phyloP scores from a whole-genome alignment of 2,329 filamentous ascomycete species.

The Cytospora schulzeri region DNA sequence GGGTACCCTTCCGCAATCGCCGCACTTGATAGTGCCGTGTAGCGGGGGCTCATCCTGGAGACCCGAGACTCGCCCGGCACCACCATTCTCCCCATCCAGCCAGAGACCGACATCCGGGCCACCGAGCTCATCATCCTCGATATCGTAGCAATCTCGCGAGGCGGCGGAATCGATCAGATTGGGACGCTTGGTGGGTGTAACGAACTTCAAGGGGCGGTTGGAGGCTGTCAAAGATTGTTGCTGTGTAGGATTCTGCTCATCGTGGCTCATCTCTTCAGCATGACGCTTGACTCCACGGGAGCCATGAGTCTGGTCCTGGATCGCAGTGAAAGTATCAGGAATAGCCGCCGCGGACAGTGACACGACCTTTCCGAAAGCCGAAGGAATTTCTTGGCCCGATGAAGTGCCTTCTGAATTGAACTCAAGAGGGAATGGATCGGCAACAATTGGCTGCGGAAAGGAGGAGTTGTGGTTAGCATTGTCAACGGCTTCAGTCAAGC shows the following conservation, averaged over 20 bases:
- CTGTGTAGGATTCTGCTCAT: neutral
- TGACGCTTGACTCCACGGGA: neutral
- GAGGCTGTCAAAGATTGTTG: neutral
- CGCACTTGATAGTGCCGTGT: neutral
- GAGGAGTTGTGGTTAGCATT: neutral
- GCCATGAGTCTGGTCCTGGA: neutral
- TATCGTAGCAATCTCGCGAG: neutral
- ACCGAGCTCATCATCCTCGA: neutral
- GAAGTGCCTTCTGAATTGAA: neutral
- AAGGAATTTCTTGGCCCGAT: neutral
- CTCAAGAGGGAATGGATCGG: neutral
- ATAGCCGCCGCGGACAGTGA: neutral
- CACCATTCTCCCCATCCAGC: neutral
- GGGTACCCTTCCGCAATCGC: slow-evolving; percentile 5
- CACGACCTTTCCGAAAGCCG: neutral
- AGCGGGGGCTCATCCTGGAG: no score
- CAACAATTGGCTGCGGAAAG: neutral
- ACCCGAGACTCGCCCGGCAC: no score
- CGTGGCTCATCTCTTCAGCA: neutral
- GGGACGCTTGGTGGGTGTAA: neutral
- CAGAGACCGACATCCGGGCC: neutral
- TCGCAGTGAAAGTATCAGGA: neutral
- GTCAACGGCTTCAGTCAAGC: neutral
- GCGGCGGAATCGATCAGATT: neutral
- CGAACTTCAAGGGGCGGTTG: neutral